Base-by-base conservation (phyloP, 768 basidiomycete species). In the Suillus lakei region DNA sequence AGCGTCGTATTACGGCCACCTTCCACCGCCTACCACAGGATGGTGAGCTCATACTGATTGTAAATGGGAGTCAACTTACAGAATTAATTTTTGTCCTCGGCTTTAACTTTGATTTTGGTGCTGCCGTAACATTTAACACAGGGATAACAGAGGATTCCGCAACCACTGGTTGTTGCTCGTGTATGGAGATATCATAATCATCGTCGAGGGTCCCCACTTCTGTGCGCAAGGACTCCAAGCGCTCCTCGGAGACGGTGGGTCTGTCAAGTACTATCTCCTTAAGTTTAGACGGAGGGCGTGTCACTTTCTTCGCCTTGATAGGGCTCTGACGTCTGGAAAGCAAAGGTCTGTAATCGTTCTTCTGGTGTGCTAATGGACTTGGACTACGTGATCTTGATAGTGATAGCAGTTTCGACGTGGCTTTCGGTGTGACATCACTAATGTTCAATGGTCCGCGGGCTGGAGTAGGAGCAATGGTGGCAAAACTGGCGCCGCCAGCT, bases 341-440 rank as follows among this genome's bases (percentile, higher is more conserved):
- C 34, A 64, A 62, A 66, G 61, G 59, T 62, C 3, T 18, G 39
- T 50, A 32, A 61, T 62, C 62, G 58, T 65, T 64, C 61, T 6
- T 59, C 60, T 61, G 68, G 66, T 51, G 72, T 58, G 70, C 65
- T 36, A 66, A 63, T 30, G 60, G 64, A 8, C 67, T 64, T 36
- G 72, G 67, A 6, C 72, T 69, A 48, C 38, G 64, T 1, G 67
- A 66, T n/a, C 28, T 50, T 18, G 60, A 51, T 13, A 54, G 61
- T 12, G 64, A 44, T 38, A 30, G 58, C 36, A 66, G 18, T 23
- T 64, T 55, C n/a, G 21, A 50, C 16, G 66, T 56, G 34, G 77
- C 79, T 66, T 73, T 77, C 69, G 84, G 82, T 30, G 81, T 80
- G 10, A 83, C 73, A 53, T 85, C 81, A 39, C 74, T 76, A 64